Evolutionary conservation across 2,329 filamentous ascomycete species (phyloP), one percentile per base, ranked within the genome.

Genomic region (Fusarium paranaense): DNA sequence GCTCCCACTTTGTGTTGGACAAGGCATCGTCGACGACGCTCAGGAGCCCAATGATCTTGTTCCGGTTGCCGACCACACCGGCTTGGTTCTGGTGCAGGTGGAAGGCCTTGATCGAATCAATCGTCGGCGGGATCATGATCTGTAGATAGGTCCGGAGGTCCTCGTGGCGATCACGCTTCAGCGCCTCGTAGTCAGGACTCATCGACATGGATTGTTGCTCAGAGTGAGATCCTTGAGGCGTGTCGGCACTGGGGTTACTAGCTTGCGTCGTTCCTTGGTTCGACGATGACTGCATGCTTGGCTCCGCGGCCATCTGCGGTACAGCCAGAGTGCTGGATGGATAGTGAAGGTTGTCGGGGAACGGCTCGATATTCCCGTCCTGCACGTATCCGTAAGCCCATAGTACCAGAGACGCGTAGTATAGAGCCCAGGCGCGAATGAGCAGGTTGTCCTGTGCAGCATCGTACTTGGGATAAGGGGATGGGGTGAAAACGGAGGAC

Each of bases 331-430:
- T 76, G 25, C 68, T 69, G 2, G 73, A 70, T 0, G 77, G 77
- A 11, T 79, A 79, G 22, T 76, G 77, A 6, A 79, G 59, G 32
- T 78, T 73, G 20, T 78, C 77, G 3, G 77, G 77, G 62, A 77
- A 79, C 10, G 77, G 76, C 10, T 79, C 77, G 5, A 79, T 74
- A 5, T 70, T 75, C 18, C 77, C 77, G 37, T 79, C 77, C n/a
- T 79, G 77, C 16, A 79, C 77, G 11, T 65, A 78, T 16, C 77
- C 77, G 32, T 79, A 79, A 5, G 77, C 77, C 77, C 77, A 79
- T 3, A 79, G 40, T 3, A 79, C 77, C n/a, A 79, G 32, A 2
- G 77, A 72, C 2, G 77, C 77, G 66, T 79, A 79, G 50, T 79
- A 79, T 14, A 79, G 38, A 20, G 76, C 77, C 77, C 77, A 79